Conservation (phyloP, 768 basidiomycete genomes). For the Mycena floridula region DNA sequence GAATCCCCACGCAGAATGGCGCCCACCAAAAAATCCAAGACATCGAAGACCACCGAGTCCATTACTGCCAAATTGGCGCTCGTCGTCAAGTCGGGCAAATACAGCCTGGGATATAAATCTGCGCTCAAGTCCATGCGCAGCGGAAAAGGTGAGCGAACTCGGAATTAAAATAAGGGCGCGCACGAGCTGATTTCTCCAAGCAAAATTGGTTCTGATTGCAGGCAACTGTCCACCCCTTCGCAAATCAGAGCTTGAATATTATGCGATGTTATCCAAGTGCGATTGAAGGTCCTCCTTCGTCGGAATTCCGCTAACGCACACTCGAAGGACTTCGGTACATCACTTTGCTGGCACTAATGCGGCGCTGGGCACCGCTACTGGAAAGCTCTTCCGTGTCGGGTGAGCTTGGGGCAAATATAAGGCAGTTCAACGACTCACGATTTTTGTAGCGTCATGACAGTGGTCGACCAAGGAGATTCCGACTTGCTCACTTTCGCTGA, state of each 20-base stretch:
- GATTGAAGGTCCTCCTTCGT: too few species aligned
- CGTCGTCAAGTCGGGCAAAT: slow-evolving; percentile 99
- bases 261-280: slow-evolving; percentile 99
- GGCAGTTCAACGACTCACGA: slow-evolving; percentile 1
- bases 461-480: slow-evolving; percentile 93
- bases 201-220: slow-evolving; percentile 97
- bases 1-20: too few species aligned
- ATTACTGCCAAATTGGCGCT: slow-evolving; percentile 89
- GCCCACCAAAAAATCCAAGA: slow-evolving; percentile 92
- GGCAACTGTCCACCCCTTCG: slow-evolving; percentile 99
- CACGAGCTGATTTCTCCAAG: slow-evolving; percentile 72
- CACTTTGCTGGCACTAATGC: slow-evolving; percentile 98
- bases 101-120: slow-evolving; percentile 95
- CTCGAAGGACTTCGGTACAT: slow-evolving; percentile 97
- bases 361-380: slow-evolving; percentile 96
- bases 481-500: slow-evolving; percentile 89
- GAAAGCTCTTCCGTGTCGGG: slow-evolving; percentile 83
- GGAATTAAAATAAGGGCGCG: slow-evolving; percentile 99
- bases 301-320: too few species aligned
- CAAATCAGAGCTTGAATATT: slow-evolving; percentile 99
- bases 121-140: slow-evolving; percentile 97
- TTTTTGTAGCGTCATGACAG: slow-evolving; percentile 82
- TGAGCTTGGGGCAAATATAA: slow-evolving; percentile 8
- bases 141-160: slow-evolving; percentile 93
- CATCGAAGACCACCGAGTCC: slow-evolving; percentile 89